Percentiles rank a stretch among this genome's conserved stretches.
phyloP scores from a whole-genome alignment of 2,329 filamentous ascomycete genomes.

The Dendrostoma leiphaemia region DNA sequence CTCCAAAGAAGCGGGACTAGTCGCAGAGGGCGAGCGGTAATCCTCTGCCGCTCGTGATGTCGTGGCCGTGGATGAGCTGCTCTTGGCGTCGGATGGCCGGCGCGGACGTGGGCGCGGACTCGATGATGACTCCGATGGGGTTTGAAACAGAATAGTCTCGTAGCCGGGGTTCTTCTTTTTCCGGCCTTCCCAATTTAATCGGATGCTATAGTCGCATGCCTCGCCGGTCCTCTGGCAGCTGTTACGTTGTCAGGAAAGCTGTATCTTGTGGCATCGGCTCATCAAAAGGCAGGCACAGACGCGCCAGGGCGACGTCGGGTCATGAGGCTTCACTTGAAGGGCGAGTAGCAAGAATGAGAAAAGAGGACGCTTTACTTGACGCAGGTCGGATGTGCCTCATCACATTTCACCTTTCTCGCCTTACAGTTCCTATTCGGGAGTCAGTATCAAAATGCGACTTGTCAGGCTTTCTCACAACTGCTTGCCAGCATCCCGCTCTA shows the following conservation, averaged over 20 bases:
- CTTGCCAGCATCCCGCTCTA: constrained; percentile 67
- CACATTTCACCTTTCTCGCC: constrained; percentile 70
- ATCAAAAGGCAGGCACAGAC: not conserved
- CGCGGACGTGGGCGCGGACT: constrained; percentile 8
- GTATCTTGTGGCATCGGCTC: not conserved
- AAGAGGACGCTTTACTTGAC: constrained; percentile 47
- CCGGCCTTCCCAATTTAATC: constrained; percentile 77
- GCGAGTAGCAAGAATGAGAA: not conserved
- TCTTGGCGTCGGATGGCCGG: constrained; percentile 9
- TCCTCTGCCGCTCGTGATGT: constrained; percentile 1
- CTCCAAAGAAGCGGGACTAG: not conserved
- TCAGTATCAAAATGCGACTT: not conserved
- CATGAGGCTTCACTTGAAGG: constrained; percentile 2
- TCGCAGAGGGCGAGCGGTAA: constrained; percentile 4
- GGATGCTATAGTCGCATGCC: constrained; percentile 76
- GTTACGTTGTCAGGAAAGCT: not conserved
- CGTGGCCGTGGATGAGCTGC: constrained; percentile 26
- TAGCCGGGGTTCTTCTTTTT: constrained; percentile 54
- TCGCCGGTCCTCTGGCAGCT: constrained; percentile 69
- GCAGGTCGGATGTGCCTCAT: constrained; percentile 73
- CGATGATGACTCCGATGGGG: constrained; percentile 21
- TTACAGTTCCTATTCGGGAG: constrained; percentile 66
- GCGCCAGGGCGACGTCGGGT: too few relatives aligned
- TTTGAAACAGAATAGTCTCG: constrained; percentile 28
- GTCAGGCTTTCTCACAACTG: not conserved